phyloP scores from a whole-genome alignment of 2,329 filamentous ascomycete species.

The Ophiocordyceps camponoti-leonardi region DNA sequence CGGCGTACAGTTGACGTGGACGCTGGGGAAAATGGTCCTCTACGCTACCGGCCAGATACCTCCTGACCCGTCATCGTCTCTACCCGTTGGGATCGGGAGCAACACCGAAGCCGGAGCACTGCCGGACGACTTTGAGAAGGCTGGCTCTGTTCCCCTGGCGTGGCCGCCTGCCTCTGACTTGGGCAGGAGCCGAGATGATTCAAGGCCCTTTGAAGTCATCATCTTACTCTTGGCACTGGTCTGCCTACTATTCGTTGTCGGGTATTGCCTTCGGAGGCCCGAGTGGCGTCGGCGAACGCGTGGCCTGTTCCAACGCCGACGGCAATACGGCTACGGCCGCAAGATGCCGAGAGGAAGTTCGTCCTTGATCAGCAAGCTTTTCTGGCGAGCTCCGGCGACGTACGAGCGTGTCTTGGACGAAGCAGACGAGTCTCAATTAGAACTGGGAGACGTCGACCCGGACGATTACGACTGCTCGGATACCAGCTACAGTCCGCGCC shows the following conservation, averaged over 20 bases:
- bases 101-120: slow-evolving; percentile 48
- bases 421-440: slow-evolving; percentile 57
- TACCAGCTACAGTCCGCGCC: slow-evolving; percentile 35
- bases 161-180: slow-evolving; percentile 9
- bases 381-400: slow-evolving; percentile 35
- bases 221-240: slow-evolving; percentile 66
- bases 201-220: slow-evolving; percentile 32
- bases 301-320: slow-evolving; percentile 11
- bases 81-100: slow-evolving; percentile 85
- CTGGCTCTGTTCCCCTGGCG: slow-evolving; percentile 36
- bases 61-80: slow-evolving; percentile 27
- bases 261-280: slow-evolving; percentile 62
- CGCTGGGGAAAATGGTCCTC: slow-evolving; percentile 85
- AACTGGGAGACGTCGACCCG: slow-evolving; percentile 51
- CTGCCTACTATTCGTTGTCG: slow-evolving; percentile 49
- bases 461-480: slow-evolving; percentile 49
- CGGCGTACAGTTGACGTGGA: slow-evolving; percentile 90
- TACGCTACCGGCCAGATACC: slow-evolving; percentile 84
- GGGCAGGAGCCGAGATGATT: slow-evolving; percentile 27
- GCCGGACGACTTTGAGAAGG: slow-evolving; percentile 68
- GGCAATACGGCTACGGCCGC: slow-evolving; percentile 9
- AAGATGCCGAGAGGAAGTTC: slow-evolving; percentile 32
- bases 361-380: slow-evolving; percentile 44
- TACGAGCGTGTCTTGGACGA: slow-evolving; percentile 84
- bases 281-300: slow-evolving; percentile 40